phyloP scores from a whole-genome alignment of 805 yeast species.

The Yueomyces sp. region DNA sequence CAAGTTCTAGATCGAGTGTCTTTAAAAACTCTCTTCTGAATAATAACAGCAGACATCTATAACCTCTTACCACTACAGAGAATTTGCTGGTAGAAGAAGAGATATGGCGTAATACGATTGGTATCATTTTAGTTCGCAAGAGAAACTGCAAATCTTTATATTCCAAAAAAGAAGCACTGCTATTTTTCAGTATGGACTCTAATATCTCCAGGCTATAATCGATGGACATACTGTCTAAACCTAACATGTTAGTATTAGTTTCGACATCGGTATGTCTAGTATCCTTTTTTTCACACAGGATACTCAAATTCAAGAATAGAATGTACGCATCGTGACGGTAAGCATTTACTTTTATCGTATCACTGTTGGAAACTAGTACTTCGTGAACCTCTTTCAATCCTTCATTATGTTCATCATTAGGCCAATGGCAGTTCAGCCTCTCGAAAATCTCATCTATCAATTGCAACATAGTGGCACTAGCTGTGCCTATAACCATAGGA shows the following conservation, averaged over 20 bases:
- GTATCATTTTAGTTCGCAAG: conserved; percentile 57
- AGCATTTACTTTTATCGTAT: conserved; percentile 31
- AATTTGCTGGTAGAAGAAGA: conserved; percentile 42
- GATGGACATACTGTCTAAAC: conserved; percentile 39
- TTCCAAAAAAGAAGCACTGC: conserved; percentile 37
- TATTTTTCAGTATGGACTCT: conserved; percentile 64
- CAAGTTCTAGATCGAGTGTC: conserved; percentile 61
- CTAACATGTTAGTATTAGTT: conserved; percentile 35
- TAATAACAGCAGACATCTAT: conserved; percentile 54
- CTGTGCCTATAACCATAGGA: conserved; percentile 74
- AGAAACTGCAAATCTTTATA: conserved; percentile 57
- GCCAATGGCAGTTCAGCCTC: conserved; percentile 26
- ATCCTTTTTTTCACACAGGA: conserved; percentile 21
- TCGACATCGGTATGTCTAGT: conserved; percentile 26
- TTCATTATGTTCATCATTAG: conserved; percentile 18
- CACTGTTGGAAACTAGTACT: conserved; percentile 35
- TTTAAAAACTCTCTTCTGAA: conserved; percentile 44
- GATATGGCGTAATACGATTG: conserved; percentile 57
- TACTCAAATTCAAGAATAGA: conserved; percentile 62
- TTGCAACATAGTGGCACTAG: conserved; percentile 87
- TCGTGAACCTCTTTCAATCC: conserved; percentile 12
- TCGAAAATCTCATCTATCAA: conserved; percentile 70
- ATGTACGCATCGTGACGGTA: conserved; percentile 57
- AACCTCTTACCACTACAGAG: conserved; percentile 58
- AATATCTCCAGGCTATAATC: conserved; percentile 69